Evolutionary conservation across 257 asterid genomes (phyloP).

Genomic region (Nyctanthes arbortristis): DNA sequence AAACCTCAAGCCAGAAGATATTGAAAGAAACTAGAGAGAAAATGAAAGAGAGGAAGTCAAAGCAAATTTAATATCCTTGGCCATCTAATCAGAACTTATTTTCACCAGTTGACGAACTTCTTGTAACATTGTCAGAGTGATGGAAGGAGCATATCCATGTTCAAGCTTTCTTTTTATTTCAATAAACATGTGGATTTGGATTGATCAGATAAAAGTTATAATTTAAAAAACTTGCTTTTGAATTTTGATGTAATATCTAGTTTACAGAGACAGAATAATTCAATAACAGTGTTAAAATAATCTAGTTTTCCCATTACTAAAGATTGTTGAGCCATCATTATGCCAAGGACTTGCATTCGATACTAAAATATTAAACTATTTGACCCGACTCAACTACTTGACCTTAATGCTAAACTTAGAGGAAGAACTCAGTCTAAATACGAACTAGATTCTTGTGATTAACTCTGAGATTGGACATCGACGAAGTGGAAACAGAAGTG

Average conservation of each 20-base stretch:
- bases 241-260: too few relatives aligned
- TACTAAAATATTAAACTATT: not conserved
- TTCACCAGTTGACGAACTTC: not conserved
- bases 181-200: not conserved
- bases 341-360: not conserved
- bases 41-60: not conserved
- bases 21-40: not conserved
- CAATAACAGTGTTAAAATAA: too few relatives aligned
- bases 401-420: not conserved
- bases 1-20: not conserved
- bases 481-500: not conserved
- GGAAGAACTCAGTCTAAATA: not conserved
- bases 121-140: not conserved
- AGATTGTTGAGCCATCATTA: not conserved
- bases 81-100: not conserved
- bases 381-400: not conserved
- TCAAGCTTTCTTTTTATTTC: not conserved
- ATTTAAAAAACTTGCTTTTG: too few relatives aligned
- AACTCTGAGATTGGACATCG: not conserved
- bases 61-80: not conserved
- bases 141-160: not conserved
- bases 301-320: not conserved
- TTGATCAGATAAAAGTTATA: not conserved
- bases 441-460: not conserved
- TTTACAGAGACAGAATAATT: too few relatives aligned